phyloP scores from a whole-genome alignment of 345 rosid species.

The Eucalyptus brandiana region DNA sequence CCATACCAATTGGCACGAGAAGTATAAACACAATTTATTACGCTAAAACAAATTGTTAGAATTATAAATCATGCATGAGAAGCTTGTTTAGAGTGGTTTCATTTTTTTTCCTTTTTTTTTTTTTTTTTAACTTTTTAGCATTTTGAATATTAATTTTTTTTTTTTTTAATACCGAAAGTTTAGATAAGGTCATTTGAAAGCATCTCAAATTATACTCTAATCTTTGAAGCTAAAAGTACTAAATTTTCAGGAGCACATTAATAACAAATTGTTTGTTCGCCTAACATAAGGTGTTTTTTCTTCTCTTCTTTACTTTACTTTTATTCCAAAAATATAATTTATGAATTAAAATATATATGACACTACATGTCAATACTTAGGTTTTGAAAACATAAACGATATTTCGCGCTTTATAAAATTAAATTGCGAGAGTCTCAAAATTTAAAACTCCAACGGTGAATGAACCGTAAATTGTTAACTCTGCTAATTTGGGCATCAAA shows the following conservation, averaged over 20 bases:
- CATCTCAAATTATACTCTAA: neutral
- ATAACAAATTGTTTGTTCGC: neutral
- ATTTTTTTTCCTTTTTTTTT: neutral
- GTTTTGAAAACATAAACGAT: neutral
- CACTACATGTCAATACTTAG: neutral
- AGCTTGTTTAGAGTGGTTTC: neutral
- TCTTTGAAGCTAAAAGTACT: neutral
- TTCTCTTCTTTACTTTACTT: neutral
- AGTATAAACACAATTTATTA: neutral
- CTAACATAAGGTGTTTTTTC: neutral
- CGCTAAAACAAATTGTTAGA: neutral
- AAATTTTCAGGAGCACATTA: neutral
- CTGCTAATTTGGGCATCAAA: neutral
- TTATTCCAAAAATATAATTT: neutral
- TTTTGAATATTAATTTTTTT: neutral
- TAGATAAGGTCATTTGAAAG: neutral
- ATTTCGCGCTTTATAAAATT: neutral
- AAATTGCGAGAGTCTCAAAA: neutral
- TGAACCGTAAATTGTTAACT: neutral
- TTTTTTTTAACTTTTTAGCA: neutral
- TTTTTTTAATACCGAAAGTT: neutral
- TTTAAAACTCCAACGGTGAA: neutral
- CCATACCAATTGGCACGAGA: neutral
- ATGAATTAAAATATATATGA: neutral
- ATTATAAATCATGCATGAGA: neutral